phyloP scores from a whole-genome alignment of 805 yeast genomes.

The Starmerella asiatica region DNA sequence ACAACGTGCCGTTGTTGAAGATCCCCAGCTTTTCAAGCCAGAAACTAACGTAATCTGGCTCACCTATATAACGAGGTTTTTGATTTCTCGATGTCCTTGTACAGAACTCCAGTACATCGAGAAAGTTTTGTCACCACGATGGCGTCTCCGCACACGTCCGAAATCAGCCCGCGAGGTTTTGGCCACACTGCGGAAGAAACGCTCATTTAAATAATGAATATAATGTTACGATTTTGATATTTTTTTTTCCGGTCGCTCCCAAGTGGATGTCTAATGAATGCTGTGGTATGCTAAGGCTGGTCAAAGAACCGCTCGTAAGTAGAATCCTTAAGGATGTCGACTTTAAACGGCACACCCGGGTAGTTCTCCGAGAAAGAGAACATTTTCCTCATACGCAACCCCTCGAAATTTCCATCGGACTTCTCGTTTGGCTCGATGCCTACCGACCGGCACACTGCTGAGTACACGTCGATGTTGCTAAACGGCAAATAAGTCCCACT shows the following conservation, averaged over 20 bases:
- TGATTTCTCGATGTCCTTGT: constrained; percentile 21
- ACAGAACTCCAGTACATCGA: constrained; percentile 5
- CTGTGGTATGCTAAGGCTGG: too few species aligned
- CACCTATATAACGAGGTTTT: constrained; percentile 42
- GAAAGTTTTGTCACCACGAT: constrained; percentile 8
- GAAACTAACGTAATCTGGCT: constrained; percentile 51
- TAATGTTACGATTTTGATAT: too few species aligned
- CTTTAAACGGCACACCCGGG: constrained; percentile 25
- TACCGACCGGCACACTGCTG: constrained; percentile 56
- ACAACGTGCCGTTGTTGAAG: constrained; percentile 29
- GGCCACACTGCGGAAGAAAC: too few species aligned
- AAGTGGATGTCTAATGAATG: too few species aligned
- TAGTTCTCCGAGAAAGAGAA: constrained; percentile 21
- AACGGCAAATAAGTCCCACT: constrained; percentile 43
- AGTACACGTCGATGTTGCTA: constrained; percentile 58
- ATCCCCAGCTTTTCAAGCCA: constrained; percentile 38
- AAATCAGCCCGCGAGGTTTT: constrained; percentile 14
- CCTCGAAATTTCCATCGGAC: constrained; percentile 41
- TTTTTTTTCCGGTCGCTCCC: too few species aligned
- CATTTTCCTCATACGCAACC: constrained; percentile 20
- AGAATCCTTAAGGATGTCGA: constrained; percentile 22
- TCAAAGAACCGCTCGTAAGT: constrained; percentile 22
- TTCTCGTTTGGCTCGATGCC: constrained; percentile 35
- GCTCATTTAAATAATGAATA: too few species aligned
- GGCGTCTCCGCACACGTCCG: constrained; percentile 12